Percentiles rank a stretch among this genome's conserved stretches.
phyloP scores from a whole-genome alignment of 306 rosid genomes.

The Cyclanthera cordifolia region DNA sequence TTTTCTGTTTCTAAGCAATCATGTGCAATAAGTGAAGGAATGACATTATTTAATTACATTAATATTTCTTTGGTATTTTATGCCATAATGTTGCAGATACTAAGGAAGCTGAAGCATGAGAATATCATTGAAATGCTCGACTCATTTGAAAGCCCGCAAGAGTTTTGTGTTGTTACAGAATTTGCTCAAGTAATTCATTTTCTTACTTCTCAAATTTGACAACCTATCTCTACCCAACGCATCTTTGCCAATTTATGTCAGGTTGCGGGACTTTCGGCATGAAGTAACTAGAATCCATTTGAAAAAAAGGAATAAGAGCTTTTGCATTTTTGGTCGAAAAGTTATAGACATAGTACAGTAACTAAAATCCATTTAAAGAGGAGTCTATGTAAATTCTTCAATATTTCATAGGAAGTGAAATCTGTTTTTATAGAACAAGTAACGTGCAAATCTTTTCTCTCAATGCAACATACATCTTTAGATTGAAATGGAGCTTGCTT shows the following conservation, averaged over 20 bases:
- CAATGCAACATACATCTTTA: too few species aligned
- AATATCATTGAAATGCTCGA: conserved; percentile 95
- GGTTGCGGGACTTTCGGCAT: neutral
- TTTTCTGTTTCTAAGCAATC: too few species aligned
- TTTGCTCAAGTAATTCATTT: conserved; percentile 68
- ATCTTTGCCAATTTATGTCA: neutral
- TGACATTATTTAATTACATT: neutral
- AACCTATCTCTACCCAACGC: neutral
- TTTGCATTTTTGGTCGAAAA: neutral
- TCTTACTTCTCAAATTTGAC: conserved; percentile 7
- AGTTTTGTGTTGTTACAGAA: conserved; percentile 94
- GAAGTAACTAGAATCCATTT: neutral
- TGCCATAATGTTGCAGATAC: conserved; percentile 42
- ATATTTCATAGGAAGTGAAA: neutral
- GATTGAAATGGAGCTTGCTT: too few species aligned
- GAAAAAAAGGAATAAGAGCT: neutral
- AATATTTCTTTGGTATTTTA: neutral
- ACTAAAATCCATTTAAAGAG: neutral
- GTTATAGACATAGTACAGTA: neutral
- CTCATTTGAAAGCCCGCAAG: conserved; percentile 93
- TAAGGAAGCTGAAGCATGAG: conserved; percentile 86
- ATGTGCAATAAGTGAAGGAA: too few species aligned
- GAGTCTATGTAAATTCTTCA: neutral
- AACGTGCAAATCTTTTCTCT: neutral
- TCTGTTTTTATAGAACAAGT: neutral